Conservation (phyloP, 164 flowering plant genomes). For the Umbellularia californica region DNA sequence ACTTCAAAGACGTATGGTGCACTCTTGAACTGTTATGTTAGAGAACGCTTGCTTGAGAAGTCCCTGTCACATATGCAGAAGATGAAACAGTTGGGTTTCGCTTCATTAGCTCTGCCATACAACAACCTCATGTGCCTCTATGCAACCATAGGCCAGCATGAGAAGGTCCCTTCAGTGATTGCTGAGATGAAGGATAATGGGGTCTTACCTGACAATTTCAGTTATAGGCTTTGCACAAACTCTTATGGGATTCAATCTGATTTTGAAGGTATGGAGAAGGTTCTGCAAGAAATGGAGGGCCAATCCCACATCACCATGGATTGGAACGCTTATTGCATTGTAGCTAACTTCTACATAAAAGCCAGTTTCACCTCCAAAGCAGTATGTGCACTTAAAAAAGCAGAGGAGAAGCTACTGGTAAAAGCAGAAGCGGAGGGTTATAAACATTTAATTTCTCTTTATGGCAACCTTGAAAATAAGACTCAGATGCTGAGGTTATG, state of each 20-base stretch:
- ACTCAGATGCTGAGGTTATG: conserved; percentile 32
- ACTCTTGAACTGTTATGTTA: conserved; percentile 38
- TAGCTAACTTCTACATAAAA: conserved; percentile 39
- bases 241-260: conserved; percentile 35
- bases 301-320: conserved; percentile 20
- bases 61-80: conserved; percentile 38
- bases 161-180: conserved; percentile 33
- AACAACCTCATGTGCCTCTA: conserved; percentile 38
- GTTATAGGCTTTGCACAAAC: conserved; percentile 23
- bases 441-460: conserved; percentile 22
- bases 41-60: conserved; percentile 27
- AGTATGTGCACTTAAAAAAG: conserved; percentile 21
- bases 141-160: conserved; percentile 26
- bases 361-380: conserved; percentile 31
- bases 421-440: conserved; percentile 7
- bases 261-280: conserved; percentile 29
- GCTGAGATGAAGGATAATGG: conserved; percentile 46
- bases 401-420: conserved; percentile 19
- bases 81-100: conserved; percentile 28
- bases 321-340: conserved; percentile 30
- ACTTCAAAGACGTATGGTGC: conserved; percentile 25
- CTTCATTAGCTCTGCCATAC: conserved; percentile 20
- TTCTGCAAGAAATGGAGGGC: conserved; percentile 34
- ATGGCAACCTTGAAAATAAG: conserved; percentile 36
- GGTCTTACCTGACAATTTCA: conserved; percentile 25